Base-by-base conservation (phyloP, 371 early-diverging fungal species). In the Mucor velutinosus region DNA sequence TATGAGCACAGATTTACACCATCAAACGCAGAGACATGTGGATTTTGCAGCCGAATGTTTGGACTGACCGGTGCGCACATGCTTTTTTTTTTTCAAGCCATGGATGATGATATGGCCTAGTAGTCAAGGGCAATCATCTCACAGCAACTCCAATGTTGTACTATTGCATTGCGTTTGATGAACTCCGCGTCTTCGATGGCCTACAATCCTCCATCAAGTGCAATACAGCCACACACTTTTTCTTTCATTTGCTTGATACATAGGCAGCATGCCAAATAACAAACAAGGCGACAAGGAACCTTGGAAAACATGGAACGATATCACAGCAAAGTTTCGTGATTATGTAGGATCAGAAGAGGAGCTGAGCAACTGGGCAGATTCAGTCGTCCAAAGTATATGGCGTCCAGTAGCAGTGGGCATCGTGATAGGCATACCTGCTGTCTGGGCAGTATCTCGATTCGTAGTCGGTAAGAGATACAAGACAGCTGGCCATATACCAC, bases 401-500 rank as follows among this genome's bases (percentile, higher is more conserved):
- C 61, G 81, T 66, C 81, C 81, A 2, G 57, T 72, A 3, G 33
- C 56, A 12, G 29, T 69, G 5, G 66, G 72, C 1, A 7, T 78
- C 7, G 41, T 67, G 7, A 55, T 81, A 3, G 74, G 74, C 2
- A 12, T 72, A 27, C 81, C 81, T 11, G 27, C 69, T 5, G 7
- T 62, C 0, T 76, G 73, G 56, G 14, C 76, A 1, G 19, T 75
- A 8, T 67, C 67, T 11, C 70, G 60, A 3, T 66, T 37, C 14
- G 35, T 81, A 4, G 65, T 78, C 19, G 82, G 80, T 4, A 76
- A 65, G 29, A 70, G 84, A 23, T 84, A 69, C 58, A 78, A 79
- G 10, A 82, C 87, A 4, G 75, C 84, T 0, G 81, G 69, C 0
- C 85, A 87, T 66, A 78, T 89, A 47, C 84, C 87, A 6, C 87